Evolutionary conservation across 345 rosid species (phyloP), one percentile per base, ranked within the genome.

Genomic region (Populus nigra): DNA sequence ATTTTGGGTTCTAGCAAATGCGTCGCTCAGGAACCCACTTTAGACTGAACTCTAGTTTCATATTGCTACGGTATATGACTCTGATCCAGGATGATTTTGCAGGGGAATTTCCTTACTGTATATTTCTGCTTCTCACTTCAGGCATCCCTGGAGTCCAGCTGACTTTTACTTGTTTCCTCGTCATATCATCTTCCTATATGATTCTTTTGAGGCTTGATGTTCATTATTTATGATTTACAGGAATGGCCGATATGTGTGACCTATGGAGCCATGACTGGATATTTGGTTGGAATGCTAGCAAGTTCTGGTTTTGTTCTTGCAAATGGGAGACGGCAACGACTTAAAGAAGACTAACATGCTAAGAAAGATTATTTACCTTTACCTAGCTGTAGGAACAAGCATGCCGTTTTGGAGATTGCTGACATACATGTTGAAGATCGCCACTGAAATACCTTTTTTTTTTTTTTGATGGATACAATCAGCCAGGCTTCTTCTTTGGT

Each of bases 241-340:
- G 95, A 93, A 74, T 94, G 98, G 98, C 98, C 98, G 11, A 80
- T 94, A 71, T 90, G 93, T 84, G 98, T 94, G 73, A 87, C 88
- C 43, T 93, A 89, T 31, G 97, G 98, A 71, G 90, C 91, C 67
- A 73, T 90, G 63, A 81, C 70, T 59, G 98, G 98, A 49, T 85
- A 89, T 76, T 43, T 89, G 69, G 77, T 82, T 29, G 93, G 89
- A 49, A 79, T 86, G 84, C 69, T 86, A 16, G 88, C 77, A 17
- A 59, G 76, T 50, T 36, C 75, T 29, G 68, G 75, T 39, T 53
- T 82, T 78, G 78, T 74, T 6, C 39, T 74, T 6, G 53, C 68
- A 7, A 16, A 38, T 71, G 39, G 43, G 39, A 61, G 75, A 53
- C 80, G 31, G 50, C 78, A 38, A 8, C 76, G 49, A 63, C 72